phyloP scores from a whole-genome alignment of 2,329 filamentous ascomycete species.

The Kalaharituber pfeilii region DNA sequence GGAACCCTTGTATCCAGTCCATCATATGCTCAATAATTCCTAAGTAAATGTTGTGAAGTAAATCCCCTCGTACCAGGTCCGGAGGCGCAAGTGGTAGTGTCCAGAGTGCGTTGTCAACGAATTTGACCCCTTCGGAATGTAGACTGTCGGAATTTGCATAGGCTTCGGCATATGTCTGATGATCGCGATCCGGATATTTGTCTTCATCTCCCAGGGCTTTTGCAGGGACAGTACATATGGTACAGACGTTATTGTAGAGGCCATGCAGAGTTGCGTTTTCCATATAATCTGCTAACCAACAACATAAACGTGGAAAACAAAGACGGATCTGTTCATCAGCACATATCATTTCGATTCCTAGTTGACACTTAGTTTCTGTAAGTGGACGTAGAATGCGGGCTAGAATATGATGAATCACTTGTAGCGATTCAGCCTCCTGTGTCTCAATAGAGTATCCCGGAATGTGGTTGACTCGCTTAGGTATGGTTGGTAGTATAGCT shows the following conservation, averaged over 20 bases:
- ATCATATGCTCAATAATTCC: not conserved
- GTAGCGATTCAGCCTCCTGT: not conserved
- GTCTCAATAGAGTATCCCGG: not conserved
- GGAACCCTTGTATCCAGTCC: conserved; percentile 1
- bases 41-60: not conserved
- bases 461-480: too few species aligned
- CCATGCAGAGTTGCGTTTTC: not conserved
- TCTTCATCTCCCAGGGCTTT: not conserved
- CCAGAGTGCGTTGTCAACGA: not conserved
- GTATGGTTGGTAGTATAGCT: too few species aligned
- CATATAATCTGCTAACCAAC: conserved; percentile 3
- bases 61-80: not conserved
- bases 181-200: not conserved
- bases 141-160: not conserved
- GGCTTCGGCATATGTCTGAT: not conserved
- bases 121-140: not conserved
- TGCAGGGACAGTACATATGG: not conserved
- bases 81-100: not conserved
- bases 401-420: not conserved
- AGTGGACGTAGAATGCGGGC: not conserved
- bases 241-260: not conserved
- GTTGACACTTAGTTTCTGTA: not conserved
- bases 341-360: not conserved
- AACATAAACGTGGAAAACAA: conserved; percentile 2
- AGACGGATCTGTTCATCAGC: not conserved